Percentiles rank a stretch among this genome's conserved stretches.
phyloP scores from a whole-genome alignment of 1,284 basidiomycete species.

The Xerocomus minutiporus region DNA sequence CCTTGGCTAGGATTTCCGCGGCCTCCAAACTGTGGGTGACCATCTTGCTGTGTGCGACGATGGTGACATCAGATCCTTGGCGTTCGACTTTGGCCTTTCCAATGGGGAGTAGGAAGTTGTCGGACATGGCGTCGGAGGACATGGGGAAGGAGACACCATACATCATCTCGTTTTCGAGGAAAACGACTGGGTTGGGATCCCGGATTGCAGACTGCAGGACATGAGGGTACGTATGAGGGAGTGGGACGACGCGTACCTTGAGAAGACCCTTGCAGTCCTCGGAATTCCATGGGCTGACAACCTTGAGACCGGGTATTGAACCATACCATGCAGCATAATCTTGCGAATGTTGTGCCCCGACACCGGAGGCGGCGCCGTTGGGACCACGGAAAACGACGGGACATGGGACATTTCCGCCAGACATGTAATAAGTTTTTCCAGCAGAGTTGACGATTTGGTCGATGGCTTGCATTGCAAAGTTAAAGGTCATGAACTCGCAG shows the following conservation, averaged over 20 bases:
- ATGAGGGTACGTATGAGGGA: slow-evolving; percentile 5
- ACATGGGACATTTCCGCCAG: slow-evolving; percentile 95
- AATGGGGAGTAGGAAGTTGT: slow-evolving; percentile 92
- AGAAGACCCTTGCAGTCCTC: slow-evolving; percentile 98
- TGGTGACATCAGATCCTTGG: slow-evolving; percentile 88
- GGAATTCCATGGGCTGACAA: slow-evolving; percentile 94
- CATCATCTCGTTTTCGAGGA: slow-evolving; percentile 99
- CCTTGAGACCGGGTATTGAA: slow-evolving; percentile 94
- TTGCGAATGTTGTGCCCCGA: slow-evolving; percentile 91
- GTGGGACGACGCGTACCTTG: slow-evolving; percentile 56
- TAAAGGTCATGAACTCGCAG: slow-evolving; percentile 99
- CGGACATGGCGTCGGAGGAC: slow-evolving; percentile 91
- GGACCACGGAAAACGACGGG: slow-evolving; percentile 99
- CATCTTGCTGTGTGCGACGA: slow-evolving; percentile 97
- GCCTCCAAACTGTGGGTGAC: slow-evolving; percentile 91
- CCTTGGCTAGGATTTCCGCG: slow-evolving; percentile 88
- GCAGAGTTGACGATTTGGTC: slow-evolving; percentile 99
- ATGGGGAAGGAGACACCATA: slow-evolving; percentile 97
- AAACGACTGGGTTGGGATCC: slow-evolving; percentile 96
- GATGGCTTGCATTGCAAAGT: slow-evolving; percentile 96
- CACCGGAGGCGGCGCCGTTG: slow-evolving; percentile 97
- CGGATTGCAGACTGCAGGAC: slow-evolving; percentile 81
- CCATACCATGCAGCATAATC: slow-evolving; percentile 96
- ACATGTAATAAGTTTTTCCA: slow-evolving; percentile 99
- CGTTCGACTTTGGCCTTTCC: slow-evolving; percentile 98